These are phyloP conservation scores for Mallotus repandus DNA, from an alignment of 441 rosid genomes.

Conservation along the genomic window DNA sequence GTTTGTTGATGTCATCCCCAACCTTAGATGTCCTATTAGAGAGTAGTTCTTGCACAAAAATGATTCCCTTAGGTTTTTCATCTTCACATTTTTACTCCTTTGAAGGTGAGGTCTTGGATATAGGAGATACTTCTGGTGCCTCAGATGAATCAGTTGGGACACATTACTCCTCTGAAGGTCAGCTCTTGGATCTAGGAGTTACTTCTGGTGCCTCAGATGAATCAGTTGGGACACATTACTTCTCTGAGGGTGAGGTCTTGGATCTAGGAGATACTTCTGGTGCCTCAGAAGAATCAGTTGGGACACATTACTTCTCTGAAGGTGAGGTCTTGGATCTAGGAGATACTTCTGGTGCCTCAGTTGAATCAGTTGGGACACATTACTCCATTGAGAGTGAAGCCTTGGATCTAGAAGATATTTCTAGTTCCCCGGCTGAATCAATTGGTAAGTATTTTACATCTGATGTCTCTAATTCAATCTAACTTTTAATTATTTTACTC, in stretches of 20 bases:
- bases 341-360: constrained; percentile 8
- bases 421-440: not conserved
- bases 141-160: not conserved
- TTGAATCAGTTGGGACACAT: too few species aligned
- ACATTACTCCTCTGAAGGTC: not conserved
- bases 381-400: too few species aligned
- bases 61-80: not conserved
- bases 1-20: not conserved
- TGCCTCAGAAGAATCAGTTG: constrained; percentile 11
- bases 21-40: not conserved
- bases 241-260: not conserved
- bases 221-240: too few species aligned
- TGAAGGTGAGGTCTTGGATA: not conserved
- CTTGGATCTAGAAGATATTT: too few species aligned
- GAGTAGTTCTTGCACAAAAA: not conserved
- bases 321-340: constrained; percentile 6
- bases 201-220: constrained; percentile 11
- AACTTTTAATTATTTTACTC: not conserved
- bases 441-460: constrained; percentile 15
- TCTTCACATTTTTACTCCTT: constrained; percentile 14
- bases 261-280: constrained; percentile 15
- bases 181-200: constrained; percentile 6
- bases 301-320: constrained; percentile 4
- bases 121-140: constrained; percentile 12
- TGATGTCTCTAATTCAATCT: not conserved